These are phyloP conservation scores for Cercospora sp. DNA, from an alignment of 2,329 filamentous ascomycete species.

Conservation along the genomic window DNA sequence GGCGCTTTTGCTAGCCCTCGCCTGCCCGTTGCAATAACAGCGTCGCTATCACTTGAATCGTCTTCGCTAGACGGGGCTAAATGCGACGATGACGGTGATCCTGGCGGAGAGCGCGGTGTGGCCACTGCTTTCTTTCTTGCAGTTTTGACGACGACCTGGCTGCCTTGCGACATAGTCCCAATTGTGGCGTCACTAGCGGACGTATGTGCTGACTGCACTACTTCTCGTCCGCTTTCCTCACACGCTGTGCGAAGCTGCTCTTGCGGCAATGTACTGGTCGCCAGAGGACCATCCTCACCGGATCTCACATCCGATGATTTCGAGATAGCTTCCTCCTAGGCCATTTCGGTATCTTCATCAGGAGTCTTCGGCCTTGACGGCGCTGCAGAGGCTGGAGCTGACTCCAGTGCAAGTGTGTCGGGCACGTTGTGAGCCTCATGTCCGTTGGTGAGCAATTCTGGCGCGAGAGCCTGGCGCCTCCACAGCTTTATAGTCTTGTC, in stretches of 20 bases:
- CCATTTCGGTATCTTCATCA: slow-evolving; percentile 18
- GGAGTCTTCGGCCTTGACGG: slow-evolving; percentile 18
- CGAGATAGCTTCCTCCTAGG: neutral
- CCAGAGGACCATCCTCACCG: neutral
- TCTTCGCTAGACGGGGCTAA: neutral
- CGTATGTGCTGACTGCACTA: neutral
- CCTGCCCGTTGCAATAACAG: neutral
- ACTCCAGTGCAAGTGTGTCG: neutral
- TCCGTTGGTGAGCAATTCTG: slow-evolving; percentile 13
- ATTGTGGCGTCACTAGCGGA: neutral
- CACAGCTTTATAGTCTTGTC: slow-evolving; percentile 65
- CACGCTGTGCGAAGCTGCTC: neutral
- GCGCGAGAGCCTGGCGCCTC: slow-evolving; percentile 42
- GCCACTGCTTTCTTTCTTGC: neutral
- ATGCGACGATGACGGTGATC: neutral
- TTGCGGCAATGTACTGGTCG: neutral
- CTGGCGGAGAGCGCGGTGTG: neutral
- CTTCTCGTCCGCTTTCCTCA: neutral
- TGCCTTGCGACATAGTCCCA: neutral
- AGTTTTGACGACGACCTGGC: neutral
- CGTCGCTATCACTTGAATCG: neutral
- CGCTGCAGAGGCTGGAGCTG: slow-evolving; percentile 10
- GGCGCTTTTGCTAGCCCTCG: neutral
- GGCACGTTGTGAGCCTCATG: neutral
- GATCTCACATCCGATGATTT: neutral